These are phyloP conservation scores for Cutaneotrichosporon daszewskae DNA, from an alignment of 1,284 basidiomycete species.

Conservation along the genomic window DNA sequence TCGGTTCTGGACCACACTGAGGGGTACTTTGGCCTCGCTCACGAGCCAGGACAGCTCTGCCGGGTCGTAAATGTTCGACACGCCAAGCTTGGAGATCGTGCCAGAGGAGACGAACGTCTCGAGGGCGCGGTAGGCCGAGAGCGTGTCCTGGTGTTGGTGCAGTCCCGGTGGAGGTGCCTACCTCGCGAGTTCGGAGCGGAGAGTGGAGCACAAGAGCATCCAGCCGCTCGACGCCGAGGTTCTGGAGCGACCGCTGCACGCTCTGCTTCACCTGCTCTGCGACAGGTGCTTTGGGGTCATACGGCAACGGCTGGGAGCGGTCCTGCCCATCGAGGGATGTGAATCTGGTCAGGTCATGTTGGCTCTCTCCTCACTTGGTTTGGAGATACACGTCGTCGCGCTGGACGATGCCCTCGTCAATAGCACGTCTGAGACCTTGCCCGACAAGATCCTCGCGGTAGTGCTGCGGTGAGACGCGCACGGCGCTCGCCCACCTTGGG, in stretches of 20 bases:
- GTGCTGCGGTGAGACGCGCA: constrained; percentile 2
- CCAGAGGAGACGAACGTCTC: constrained; percentile 59
- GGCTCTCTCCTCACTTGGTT: constrained; percentile 58
- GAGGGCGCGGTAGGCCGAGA: constrained; percentile 62
- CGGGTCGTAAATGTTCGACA: constrained; percentile 71
- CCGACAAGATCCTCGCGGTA: constrained; percentile 68
- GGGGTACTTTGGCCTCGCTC: constrained; percentile 49
- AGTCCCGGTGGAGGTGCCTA: constrained; percentile 4
- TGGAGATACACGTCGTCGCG: constrained; percentile 65
- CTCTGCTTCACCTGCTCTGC: constrained; percentile 60
- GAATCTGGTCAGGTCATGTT: constrained; percentile 51
- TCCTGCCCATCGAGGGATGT: constrained; percentile 69
- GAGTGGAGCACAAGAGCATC: constrained; percentile 73
- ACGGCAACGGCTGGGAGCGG: constrained; percentile 61
- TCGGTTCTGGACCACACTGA: constrained; percentile 70
- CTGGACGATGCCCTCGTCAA: constrained; percentile 54
- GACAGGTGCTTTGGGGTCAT: constrained; percentile 56
- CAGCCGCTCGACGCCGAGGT: constrained; percentile 63
- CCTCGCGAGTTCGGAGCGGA: constrained; percentile 56
- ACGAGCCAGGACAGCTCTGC: constrained; percentile 54
- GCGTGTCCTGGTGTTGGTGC: constrained; percentile 48
- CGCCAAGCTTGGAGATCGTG: constrained; percentile 59
- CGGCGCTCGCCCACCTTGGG: constrained; percentile 49
- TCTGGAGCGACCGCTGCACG: constrained; percentile 59
- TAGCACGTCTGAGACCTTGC: constrained; percentile 57